Conservation (phyloP, 2,329 filamentous ascomycete genomes). For the Alternaria brassicicola region DNA sequence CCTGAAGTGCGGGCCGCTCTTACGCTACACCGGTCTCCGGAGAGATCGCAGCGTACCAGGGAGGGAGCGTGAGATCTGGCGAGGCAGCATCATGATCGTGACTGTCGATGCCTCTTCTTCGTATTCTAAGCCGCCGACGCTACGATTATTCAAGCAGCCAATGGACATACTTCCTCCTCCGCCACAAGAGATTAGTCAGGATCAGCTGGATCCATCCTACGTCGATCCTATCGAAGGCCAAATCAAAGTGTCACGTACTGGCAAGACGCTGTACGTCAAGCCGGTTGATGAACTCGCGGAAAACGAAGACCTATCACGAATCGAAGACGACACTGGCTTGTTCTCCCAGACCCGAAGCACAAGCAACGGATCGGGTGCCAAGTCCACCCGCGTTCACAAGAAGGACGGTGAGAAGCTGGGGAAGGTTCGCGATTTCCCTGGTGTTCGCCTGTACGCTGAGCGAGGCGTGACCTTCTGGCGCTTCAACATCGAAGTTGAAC, state of each 20-base stretch:
- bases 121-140: conserved; percentile 75
- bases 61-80: conserved; percentile 79
- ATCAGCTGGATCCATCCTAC: conserved; percentile 75
- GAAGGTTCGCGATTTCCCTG: conserved; percentile 82
- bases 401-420: conserved; percentile 80
- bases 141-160: conserved; percentile 86
- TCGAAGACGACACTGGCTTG: conserved; percentile 81
- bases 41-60: conserved; percentile 57
- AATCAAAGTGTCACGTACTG: conserved; percentile 81
- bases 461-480: conserved; percentile 94
- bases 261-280: conserved; percentile 84
- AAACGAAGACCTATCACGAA: conserved; percentile 74
- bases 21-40: conserved; percentile 87
- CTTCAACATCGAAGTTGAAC: conserved; percentile 92
- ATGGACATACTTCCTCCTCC: conserved; percentile 82
- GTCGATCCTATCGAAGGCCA: conserved; percentile 89
- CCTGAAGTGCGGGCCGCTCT: conserved; percentile 85
- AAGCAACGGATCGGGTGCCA: conserved; percentile 37
- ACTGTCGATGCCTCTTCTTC: conserved; percentile 83
- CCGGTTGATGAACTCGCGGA: conserved; percentile 87
- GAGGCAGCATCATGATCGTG: conserved; percentile 94
- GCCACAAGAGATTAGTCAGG: conserved; percentile 68
- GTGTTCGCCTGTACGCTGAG: conserved; percentile 81
- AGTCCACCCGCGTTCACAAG: conserved; percentile 56
- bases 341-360: conserved; percentile 72